phyloP scores from a whole-genome alignment of 1,284 basidiomycete genomes.

The Xerocomus minutiporus region DNA sequence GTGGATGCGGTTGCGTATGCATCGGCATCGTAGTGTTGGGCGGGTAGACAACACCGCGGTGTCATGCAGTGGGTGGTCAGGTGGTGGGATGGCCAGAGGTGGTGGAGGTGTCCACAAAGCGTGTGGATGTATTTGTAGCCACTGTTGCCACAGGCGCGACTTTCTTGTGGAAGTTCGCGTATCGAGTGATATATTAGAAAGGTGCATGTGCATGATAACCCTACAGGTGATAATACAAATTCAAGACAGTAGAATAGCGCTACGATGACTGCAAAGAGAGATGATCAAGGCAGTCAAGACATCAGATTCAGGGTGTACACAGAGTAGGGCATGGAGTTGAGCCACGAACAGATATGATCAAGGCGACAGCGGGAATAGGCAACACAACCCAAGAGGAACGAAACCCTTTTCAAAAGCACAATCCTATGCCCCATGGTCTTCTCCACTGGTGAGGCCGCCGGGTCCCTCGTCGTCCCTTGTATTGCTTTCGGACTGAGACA shows the following conservation, averaged over 20 bases:
- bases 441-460: conserved; percentile 27
- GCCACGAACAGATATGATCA: conserved; percentile 22
- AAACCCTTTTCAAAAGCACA: conserved; percentile 28
- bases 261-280: conserved; percentile 13
- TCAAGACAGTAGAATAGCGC: conserved; percentile 23
- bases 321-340: conserved; percentile 15
- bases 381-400: conserved; percentile 5
- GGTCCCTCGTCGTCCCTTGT: conserved; percentile 20
- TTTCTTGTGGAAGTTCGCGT: background rate
- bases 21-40: too few species aligned
- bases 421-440: conserved; percentile 35
- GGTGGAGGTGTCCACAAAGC: background rate
- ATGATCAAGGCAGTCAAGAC: conserved; percentile 14
- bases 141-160: conserved; percentile 15
- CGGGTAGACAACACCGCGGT: too few species aligned
- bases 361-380: conserved; percentile 18
- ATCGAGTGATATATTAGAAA: conserved; percentile 24
- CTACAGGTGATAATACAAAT: conserved; percentile 33
- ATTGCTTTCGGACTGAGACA: conserved; percentile 36
- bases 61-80: too few species aligned
- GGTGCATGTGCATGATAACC: conserved; percentile 16
- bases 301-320: conserved; percentile 12
- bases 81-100: too few species aligned
- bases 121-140: conserved; percentile 5
- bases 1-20: too few species aligned